Evolutionary conservation across 495 filamentous ascomycete species (phyloP).

Genomic region (Xylaria nigripes): DNA sequence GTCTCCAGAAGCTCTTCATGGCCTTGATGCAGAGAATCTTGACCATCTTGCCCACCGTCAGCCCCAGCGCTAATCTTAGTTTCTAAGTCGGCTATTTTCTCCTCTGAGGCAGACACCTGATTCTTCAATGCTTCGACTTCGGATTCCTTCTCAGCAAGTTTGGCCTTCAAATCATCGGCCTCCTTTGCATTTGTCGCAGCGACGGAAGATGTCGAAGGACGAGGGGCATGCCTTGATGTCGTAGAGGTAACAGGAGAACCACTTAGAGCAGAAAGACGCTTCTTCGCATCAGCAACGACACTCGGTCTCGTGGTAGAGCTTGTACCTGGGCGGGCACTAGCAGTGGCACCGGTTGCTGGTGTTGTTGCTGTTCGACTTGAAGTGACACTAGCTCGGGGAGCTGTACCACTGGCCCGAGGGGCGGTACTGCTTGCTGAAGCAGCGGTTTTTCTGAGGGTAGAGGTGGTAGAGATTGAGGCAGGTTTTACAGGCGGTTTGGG

Average conservation of each 20-base stretch:
- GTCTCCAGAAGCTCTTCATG: constrained; percentile 35
- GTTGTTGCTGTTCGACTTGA: constrained; percentile 21
- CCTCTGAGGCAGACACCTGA: constrained; percentile 32
- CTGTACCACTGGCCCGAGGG: constrained; percentile 23
- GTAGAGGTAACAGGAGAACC: constrained; percentile 20
- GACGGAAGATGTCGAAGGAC: constrained; percentile 32
- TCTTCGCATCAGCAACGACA: constrained; percentile 38
- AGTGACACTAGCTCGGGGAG: constrained; percentile 19
- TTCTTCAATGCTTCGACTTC: constrained; percentile 38
- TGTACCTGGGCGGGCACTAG: constrained; percentile 19
- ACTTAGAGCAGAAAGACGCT: constrained; percentile 37
- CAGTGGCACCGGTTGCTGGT: constrained; percentile 22
- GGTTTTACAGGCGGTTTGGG: constrained; percentile 28
- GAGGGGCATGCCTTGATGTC: constrained; percentile 26
- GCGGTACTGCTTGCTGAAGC: constrained; percentile 25
- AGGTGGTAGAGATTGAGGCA: constrained; percentile 28
- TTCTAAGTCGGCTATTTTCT: constrained; percentile 35
- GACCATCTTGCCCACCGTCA: constrained; percentile 18
- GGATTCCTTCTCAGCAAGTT: constrained; percentile 41
- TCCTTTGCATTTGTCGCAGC: constrained; percentile 35
- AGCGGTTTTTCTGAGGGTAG: constrained; percentile 34
- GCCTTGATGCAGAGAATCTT: constrained; percentile 28
- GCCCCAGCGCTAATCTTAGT: constrained; percentile 28
- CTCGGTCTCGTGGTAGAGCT: constrained; percentile 27
- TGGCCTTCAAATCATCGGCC: constrained; percentile 44